Evolutionary conservation across 2,329 filamentous ascomycete genomes (phyloP).

Genomic region (Fusarium phyllophilum): DNA sequence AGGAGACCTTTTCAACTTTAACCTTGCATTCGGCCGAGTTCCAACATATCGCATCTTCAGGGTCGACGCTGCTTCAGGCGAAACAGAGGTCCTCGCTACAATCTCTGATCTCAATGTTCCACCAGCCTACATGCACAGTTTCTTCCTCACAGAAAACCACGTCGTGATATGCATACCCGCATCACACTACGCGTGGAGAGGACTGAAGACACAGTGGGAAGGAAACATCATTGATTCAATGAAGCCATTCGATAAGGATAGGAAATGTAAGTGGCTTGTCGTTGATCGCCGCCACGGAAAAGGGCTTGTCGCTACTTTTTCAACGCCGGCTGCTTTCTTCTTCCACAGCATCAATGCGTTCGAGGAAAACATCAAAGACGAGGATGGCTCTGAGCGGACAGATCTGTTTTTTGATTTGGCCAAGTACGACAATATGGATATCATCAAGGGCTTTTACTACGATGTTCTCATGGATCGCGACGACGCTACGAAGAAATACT

Average conservation of each 20-base stretch:
- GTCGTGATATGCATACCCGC: constrained; percentile 80
- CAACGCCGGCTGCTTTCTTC: constrained; percentile 75
- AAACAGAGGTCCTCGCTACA: constrained; percentile 76
- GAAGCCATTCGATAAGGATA: constrained; percentile 66
- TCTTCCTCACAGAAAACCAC: constrained; percentile 77
- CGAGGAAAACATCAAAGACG: constrained; percentile 63
- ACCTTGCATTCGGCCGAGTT: constrained; percentile 69
- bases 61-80: constrained; percentile 68
- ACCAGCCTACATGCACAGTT: constrained; percentile 83
- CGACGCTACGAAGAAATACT: constrained; percentile 56
- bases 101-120: constrained; percentile 61
- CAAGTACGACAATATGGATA: constrained; percentile 70
- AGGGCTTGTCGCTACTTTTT: constrained; percentile 76
- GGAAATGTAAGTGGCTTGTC: constrained; percentile 75
- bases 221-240: constrained; percentile 77
- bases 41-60: constrained; percentile 76
- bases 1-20: constrained; percentile 84
- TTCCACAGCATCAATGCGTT: constrained; percentile 85
- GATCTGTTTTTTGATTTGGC: constrained; percentile 74
- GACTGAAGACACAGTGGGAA: constrained; percentile 70
- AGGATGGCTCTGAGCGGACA: constrained; percentile 43
- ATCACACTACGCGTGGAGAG: constrained; percentile 66
- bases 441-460: constrained; percentile 76
- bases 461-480: constrained; percentile 69
- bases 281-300: constrained; percentile 71